Base-by-base conservation (phyloP, 164 flowering plant genomes). In the Liquidambar formosana region DNA sequence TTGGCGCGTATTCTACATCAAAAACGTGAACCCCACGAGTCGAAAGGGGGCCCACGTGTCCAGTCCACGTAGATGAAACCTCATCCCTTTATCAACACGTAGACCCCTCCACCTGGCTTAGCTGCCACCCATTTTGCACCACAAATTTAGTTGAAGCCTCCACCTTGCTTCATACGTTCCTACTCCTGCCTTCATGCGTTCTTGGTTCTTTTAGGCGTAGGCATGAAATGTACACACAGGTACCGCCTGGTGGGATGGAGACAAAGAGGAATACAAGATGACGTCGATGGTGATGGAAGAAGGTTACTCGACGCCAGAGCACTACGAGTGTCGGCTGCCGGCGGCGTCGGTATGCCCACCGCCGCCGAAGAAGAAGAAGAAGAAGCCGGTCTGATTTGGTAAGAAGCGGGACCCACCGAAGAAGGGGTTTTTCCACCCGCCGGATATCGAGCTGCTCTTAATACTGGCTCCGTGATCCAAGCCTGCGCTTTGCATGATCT, bases 371-470 rank as follows among this genome's bases (percentile, higher is more conserved):
- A 79, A 54, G 22, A 81, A 79, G 72, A 79, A 54, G 81, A 85
- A 81, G 79, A 85, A 76, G 73, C 67, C 77, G 45, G n/a, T 47
- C 1, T 0, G 16, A 5, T 23, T 28, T 1, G 75, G 62, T 48
- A 65, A 57, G 59, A 76, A 62, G 75, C 28, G 64, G 44, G 68
- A 53, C 8, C 73, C 78, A 23, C 84, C 82, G 0, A 75, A 78
- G 69, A 61, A 61, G 11, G 85, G 83, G 10, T 84, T 73, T 53
- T 84, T 82, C 23, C 65, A 73, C 14, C 74, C 84, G 8, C 80
- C 88, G 41, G 86, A 82, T 59, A 74, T 81, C 6, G 86, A 85
- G n/a, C 21, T 59, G 10, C 26, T 85, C 26, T 82, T 82, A 43
- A 10, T 65, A 0, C 3, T 61, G 61, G 27, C 61, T 38, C 33